These are phyloP conservation scores for Pluteus cervinus DNA, from an alignment of 768 basidiomycete genomes.

Conservation along the genomic window DNA sequence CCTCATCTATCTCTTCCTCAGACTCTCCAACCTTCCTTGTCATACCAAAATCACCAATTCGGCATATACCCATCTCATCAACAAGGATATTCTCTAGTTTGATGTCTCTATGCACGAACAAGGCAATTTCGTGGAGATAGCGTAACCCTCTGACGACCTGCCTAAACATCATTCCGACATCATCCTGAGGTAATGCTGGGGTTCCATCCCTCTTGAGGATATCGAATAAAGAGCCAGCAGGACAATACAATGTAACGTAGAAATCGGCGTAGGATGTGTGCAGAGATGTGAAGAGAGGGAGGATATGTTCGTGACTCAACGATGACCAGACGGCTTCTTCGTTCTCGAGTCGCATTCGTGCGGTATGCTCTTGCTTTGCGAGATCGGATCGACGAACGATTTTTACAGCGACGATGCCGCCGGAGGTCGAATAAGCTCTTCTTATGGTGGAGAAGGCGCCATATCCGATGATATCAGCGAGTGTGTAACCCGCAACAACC, in stretches of 20 bases:
- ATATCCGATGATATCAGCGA: constrained; percentile 71
- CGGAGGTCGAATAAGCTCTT: constrained; percentile 58
- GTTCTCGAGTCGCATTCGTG: constrained; percentile 54
- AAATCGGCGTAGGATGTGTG: constrained; percentile 63
- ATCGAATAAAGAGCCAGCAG: constrained; percentile 80
- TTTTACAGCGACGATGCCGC: constrained; percentile 74
- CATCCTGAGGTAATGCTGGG: constrained; percentile 68
- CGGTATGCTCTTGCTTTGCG: constrained; percentile 44
- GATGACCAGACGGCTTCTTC: constrained; percentile 72
- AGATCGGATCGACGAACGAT: constrained; percentile 63
- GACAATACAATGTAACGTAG: constrained; percentile 80
- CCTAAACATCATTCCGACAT: constrained; percentile 79
- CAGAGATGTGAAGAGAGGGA: constrained; percentile 69
- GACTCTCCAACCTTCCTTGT: constrained; percentile 55
- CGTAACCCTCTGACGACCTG: constrained; percentile 80
- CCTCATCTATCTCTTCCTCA: constrained; percentile 30
- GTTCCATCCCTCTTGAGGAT: constrained; percentile 68
- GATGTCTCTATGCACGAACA: constrained; percentile 87
- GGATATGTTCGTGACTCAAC: constrained; percentile 78
- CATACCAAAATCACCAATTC: constrained; percentile 83
- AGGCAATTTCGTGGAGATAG: constrained; percentile 74
- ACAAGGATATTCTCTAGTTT: constrained; percentile 97
- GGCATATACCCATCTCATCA: constrained; percentile 83
- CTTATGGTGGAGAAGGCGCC: constrained; percentile 82
- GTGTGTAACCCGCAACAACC: constrained; percentile 60